Conservation (phyloP, 192 early-diverging fungal species). For the Coemansia sp. region DNA sequence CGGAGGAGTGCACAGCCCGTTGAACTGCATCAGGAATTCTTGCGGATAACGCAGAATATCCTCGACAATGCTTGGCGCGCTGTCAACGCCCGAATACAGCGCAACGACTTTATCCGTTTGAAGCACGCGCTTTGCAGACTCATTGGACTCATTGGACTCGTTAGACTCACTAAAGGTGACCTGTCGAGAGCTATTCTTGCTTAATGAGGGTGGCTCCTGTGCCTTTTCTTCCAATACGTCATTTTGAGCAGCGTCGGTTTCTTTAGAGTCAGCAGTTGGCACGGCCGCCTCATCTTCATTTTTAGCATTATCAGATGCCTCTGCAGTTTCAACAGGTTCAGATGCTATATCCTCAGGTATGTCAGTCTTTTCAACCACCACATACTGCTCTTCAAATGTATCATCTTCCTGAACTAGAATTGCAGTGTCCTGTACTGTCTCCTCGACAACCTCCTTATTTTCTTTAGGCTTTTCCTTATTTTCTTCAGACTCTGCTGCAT, state of each 20-base stretch:
- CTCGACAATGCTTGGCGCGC: conserved; percentile 10
- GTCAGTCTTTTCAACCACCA: not conserved
- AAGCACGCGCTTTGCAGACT: not conserved
- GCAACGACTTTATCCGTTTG: conserved; percentile 6
- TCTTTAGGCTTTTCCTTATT: not conserved
- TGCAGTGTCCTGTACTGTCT: too few relatives aligned
- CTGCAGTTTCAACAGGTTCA: not conserved
- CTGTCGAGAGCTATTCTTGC: not conserved
- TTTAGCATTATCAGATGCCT: not conserved
- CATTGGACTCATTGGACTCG: not conserved
- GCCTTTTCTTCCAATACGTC: not conserved
- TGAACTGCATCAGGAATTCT: not conserved
- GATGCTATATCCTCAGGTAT: not conserved
- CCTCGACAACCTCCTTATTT: too few relatives aligned
- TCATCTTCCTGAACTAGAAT: too few relatives aligned
- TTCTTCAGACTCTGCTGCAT: not conserved
- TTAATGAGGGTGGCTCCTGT: not conserved
- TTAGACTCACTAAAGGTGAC: not conserved
- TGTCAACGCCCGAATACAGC: conserved; percentile 17
- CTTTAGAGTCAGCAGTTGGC: not conserved
- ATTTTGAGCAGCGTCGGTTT: not conserved
- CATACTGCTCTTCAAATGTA: too few relatives aligned
- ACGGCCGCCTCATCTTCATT: not conserved
- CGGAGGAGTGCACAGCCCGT: conserved; percentile 11
- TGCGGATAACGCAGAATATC: not conserved